phyloP scores from a whole-genome alignment of 2,329 filamentous ascomycete species.

The Piedraia hortae region DNA sequence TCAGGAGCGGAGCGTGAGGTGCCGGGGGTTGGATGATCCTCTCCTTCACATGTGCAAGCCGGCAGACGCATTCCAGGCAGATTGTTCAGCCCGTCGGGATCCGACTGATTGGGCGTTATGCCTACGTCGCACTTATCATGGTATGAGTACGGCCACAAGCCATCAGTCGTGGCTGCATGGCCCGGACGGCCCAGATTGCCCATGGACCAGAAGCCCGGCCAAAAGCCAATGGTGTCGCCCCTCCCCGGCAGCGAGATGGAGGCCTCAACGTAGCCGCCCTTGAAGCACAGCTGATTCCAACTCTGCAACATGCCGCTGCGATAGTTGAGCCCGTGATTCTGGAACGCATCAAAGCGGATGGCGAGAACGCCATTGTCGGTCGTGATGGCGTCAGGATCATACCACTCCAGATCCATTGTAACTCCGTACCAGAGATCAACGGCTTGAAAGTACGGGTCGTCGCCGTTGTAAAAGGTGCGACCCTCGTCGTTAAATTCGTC shows the following conservation, averaged over 20 bases:
- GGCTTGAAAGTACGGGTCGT: conserved; percentile 40
- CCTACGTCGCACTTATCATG: conserved; percentile 39
- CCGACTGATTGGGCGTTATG: conserved; percentile 45
- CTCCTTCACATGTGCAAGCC: conserved; percentile 34
- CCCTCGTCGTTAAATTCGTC: conserved; percentile 43
- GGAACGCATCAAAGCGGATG: conserved; percentile 35
- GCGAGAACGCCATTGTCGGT: conserved; percentile 35
- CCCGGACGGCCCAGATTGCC: conserved; percentile 44
- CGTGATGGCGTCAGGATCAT: conserved; percentile 12
- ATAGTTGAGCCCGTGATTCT: conserved; percentile 37
- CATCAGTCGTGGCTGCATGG: conserved; percentile 41
- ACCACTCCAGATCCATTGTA: conserved; percentile 37
- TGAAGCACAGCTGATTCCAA: conserved; percentile 50
- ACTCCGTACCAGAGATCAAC: conserved; percentile 48
- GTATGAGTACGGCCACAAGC: conserved; percentile 50
- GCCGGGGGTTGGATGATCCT: conserved; percentile 38
- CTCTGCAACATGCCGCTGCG: conserved; percentile 48
- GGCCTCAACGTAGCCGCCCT: conserved; percentile 40
- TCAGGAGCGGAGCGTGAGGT: conserved; percentile 39
- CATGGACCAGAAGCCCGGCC: conserved; percentile 54
- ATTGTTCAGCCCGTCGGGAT: conserved; percentile 34
- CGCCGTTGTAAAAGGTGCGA: conserved; percentile 41
- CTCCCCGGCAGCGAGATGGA: conserved; percentile 40
- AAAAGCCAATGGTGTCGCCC: conserved; percentile 40
- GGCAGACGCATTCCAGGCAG: conserved; percentile 44